Evolutionary conservation across 257 asterid genomes (phyloP), one percentile per base, ranked within the genome.

Genomic region (Lycium barbarum): DNA sequence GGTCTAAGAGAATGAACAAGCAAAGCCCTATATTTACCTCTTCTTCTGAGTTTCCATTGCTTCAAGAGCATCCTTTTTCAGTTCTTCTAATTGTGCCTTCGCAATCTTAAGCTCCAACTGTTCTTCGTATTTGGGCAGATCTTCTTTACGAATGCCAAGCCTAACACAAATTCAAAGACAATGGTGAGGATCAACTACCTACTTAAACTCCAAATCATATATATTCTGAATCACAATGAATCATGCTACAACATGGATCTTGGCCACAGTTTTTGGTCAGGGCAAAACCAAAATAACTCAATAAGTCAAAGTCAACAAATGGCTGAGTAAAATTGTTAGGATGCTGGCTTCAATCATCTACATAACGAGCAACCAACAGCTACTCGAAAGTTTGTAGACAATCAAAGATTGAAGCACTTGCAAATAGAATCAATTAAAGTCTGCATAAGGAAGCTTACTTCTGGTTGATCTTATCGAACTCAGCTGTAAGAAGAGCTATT

Each of bases 31-130:
- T 49, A 17, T 49, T 59, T 92, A 95, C 98, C 95, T 74, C 89
- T 95, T 93, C 92, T 92, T 93, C 88, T 96, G 98, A 83, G 98
- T 91, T 45, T 93, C 98, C 99, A 96, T 96, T 84, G 98, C 99
- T 85, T 96, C 98, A 79, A 88, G 4, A 51, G 91, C 93, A 49
- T 94, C 98, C 92, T 96, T 96, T 90, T 94, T 90, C 90, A 96
- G 88, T 87, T 93, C 97, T 86, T 92, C 97, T 63, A 95, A 88
- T 72, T 96, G 98, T 47, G 97, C 98, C 90, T 93, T 95, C 2
- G 99, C 97, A 65, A 96, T 89, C 85, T 95, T 96, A 2, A 91
- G 93, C 86, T 96, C 99, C 89, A 96, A 85, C 84, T 93, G 88
- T 84, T 96, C 97, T 89, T 96, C 98, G 13, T 91, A 93, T 81